Evolutionary conservation across 345 rosid species (phyloP).

Genomic region (Linum lewisii): DNA sequence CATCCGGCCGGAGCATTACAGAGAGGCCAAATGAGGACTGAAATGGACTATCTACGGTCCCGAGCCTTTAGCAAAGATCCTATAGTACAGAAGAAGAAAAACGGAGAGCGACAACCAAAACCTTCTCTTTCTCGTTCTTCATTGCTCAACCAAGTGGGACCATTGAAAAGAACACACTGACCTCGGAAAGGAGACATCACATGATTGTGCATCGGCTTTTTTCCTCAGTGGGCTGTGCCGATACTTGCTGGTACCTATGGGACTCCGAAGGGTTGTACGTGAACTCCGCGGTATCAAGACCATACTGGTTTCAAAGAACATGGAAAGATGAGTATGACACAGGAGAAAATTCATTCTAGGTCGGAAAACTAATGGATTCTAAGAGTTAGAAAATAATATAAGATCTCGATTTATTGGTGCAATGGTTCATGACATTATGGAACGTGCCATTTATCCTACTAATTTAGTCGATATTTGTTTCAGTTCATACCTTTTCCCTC

Average conservation of each 20-base stretch:
- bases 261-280: conserved; percentile 87
- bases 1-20: no score
- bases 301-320: conserved; percentile 47
- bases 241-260: conserved; percentile 56
- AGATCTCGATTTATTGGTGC: no score
- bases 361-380: no score
- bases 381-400: no score
- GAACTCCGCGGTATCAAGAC: conserved; percentile 87
- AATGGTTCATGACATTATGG: no score
- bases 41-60: no score
- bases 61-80: no score
- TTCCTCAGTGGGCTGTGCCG: conserved; percentile 62
- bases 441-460: no score
- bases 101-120: no score
- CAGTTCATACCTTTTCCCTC: conserved; percentile 73
- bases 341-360: not conserved
- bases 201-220: conserved; percentile 81
- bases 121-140: not conserved
- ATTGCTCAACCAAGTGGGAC: not conserved
- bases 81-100: no score
- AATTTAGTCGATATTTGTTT: not conserved
- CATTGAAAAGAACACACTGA: not conserved
- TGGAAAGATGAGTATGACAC: not conserved
- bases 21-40: no score
- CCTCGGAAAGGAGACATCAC: conserved; percentile 25